Evolutionary conservation across 495 filamentous ascomycete species (phyloP), one percentile per base, ranked within the genome.

Genomic region (Aspergillus indologenus): DNA sequence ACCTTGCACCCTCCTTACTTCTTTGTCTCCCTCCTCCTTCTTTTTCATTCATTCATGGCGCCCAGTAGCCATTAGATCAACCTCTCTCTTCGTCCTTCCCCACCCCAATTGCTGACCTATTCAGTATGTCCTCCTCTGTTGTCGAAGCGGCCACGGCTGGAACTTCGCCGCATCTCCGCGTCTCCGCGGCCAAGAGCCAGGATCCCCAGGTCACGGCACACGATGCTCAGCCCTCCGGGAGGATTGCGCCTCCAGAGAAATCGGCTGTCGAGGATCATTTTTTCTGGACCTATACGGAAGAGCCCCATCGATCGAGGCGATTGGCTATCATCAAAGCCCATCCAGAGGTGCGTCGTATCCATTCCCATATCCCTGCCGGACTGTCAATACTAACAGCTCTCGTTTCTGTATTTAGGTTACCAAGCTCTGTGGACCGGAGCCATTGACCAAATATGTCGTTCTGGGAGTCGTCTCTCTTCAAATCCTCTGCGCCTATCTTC

Each of bases 201-300:
- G 49, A 51, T 31, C 23, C 54, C 34, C 55, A 50, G 60, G 62
- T 12, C 48, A 57, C 54, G 17, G 43, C 51, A 60, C 56, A 65
- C 31, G 48, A 44, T 63, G 65, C 59, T 15, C 62, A 60, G 29
- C 58, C 53, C 9, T 71, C 72, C 9, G 24, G 60, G 44, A 63
- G 72, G 66, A 67, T 70, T 49, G 55, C 72, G 24, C 72, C 75
- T 45, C 73, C 73, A 44, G 69, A 71, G 51, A 34, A 59, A 45
- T 71, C 71, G 21, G 56, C 68, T 7, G 73, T 76, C 23, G 71
- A 81, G 12, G 81, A 87, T 61, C 72, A 78, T 44, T 89, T 89
- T 75, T 87, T 91, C 73, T 96, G 96, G 95, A 96, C 95, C 24
- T 97, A 98, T 65, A 96, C 94, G 9, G 95, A 99, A 75, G 95